Percentiles rank a stretch among this genome's conserved stretches.
Evolutionary conservation across 768 basidiomycete species (phyloP).

Genomic region (Leccinum boreale): DNA sequence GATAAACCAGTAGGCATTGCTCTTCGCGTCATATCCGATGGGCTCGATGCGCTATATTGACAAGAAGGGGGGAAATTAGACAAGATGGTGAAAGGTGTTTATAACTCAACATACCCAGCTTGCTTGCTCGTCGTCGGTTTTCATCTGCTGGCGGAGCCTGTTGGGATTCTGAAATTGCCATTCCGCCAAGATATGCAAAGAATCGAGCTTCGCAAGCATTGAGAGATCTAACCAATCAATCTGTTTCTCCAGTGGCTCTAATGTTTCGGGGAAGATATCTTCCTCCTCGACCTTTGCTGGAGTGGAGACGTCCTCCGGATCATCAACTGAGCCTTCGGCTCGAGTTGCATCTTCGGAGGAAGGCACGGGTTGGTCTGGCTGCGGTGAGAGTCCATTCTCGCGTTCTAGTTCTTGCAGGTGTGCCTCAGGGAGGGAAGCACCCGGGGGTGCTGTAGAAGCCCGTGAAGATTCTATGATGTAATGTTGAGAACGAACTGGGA

Average conservation of each 20-base stretch:
- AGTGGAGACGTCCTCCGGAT: background rate
- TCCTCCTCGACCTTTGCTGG: conserved; percentile 23
- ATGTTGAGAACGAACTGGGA: conserved; percentile 32
- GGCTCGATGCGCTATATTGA: conserved; percentile 72
- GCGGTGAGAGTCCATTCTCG: conserved; percentile 13
- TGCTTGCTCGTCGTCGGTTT: conserved; percentile 71
- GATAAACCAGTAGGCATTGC: conserved; percentile 83
- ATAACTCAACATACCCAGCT: conserved; percentile 58
- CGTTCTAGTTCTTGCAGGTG: conserved; percentile 5
- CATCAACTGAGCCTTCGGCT: background rate
- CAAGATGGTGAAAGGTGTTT: background rate
- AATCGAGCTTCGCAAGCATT: conserved; percentile 70
- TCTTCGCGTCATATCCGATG: conserved; percentile 76
- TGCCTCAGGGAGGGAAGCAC: conserved; percentile 4
- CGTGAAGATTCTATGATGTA: conserved; percentile 27
- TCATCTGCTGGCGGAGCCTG: conserved; percentile 69
- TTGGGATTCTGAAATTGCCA: conserved; percentile 86
- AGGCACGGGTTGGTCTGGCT: conserved; percentile 4
- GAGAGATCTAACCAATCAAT: conserved; percentile 70
- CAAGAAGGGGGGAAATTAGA: background rate
- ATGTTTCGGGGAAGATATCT: conserved; percentile 13
- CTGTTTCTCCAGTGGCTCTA: conserved; percentile 37
- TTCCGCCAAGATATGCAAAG: conserved; percentile 68
- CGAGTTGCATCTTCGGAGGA: conserved; percentile 2
- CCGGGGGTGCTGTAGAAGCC: conserved; percentile 25